Conservation (phyloP, 106 monocot genomes). For the Acanthochlamys bracteata region DNA sequence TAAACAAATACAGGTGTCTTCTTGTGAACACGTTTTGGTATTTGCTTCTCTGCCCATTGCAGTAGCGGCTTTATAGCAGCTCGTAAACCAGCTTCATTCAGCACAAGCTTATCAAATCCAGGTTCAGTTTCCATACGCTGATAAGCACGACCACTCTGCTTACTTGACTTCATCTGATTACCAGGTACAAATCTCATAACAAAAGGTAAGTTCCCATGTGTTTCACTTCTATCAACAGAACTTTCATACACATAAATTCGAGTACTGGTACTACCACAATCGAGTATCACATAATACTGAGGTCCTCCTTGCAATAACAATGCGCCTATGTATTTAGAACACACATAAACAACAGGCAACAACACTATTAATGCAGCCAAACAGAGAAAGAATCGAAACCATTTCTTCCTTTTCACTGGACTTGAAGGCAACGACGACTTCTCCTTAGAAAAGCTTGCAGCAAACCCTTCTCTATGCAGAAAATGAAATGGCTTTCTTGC, state of each 20-base stretch:
- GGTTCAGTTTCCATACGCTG: slow-evolving; percentile 96
- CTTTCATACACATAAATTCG: slow-evolving; percentile 82
- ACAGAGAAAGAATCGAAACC: slow-evolving; percentile 16
- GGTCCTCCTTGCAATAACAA: slow-evolving; percentile 30
- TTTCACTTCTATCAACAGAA: slow-evolving; percentile 32
- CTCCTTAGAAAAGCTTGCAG: slow-evolving; percentile 82
- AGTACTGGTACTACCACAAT: slow-evolving; percentile 96
- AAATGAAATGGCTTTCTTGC: slow-evolving; percentile 22
- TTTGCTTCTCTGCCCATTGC: slow-evolving; percentile 80
- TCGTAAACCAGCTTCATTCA: slow-evolving; percentile 66
- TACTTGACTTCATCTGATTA: slow-evolving; percentile 23
- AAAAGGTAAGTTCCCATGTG: slow-evolving; percentile 38
- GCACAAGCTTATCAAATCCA: slow-evolving; percentile 84
- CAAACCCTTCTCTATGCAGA: slow-evolving; percentile 47
- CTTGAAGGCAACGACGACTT: slow-evolving; percentile 28
- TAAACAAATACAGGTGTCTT: slow-evolving; percentile 64
- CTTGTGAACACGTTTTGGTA: slow-evolving; percentile 69
- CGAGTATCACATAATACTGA: slow-evolving; percentile 76
- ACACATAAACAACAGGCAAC: slow-evolving; percentile 30
- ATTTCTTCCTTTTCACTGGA: slow-evolving; percentile 44
- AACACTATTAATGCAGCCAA: slow-evolving; percentile 27
- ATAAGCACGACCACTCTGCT: slow-evolving; percentile 77
- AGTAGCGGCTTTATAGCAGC: slow-evolving; percentile 72
- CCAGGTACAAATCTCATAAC: slow-evolving; percentile 57
- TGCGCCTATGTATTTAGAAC: slow-evolving; percentile 30